Conservation (phyloP, 1,139 yeast genomes). For the Pichia sp. region DNA sequence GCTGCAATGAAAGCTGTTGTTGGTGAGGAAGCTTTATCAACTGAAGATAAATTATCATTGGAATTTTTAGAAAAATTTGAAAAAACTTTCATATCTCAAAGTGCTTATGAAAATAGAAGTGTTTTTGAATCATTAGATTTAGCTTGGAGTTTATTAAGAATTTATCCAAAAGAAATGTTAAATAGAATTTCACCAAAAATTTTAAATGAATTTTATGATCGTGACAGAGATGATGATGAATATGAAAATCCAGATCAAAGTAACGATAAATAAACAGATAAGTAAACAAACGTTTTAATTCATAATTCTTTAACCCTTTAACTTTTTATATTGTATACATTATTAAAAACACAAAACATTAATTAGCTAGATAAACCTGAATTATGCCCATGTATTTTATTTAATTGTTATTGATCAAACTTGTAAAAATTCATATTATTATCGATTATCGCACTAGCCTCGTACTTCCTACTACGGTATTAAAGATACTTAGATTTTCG, state of each 20-base stretch:
- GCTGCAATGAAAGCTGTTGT: conserved; percentile 99
- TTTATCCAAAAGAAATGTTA: conserved; percentile 96
- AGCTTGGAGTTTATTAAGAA: conserved; percentile 97
- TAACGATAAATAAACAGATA: neutral
- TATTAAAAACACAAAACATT: no score
- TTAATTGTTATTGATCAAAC: no score
- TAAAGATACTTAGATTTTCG: no score
- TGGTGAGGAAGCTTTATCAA: conserved; percentile 98
- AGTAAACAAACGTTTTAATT: no score
- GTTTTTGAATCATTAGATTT: conserved; percentile 93
- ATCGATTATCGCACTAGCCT: no score
- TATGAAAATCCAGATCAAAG: conserved; percentile 26
- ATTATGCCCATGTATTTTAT: no score
- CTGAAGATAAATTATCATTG: conserved; percentile 92
- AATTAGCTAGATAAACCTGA: no score
- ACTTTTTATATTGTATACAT: no score
- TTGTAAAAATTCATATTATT: no score
- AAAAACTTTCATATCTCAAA: conserved; percentile 89
- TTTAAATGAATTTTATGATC: conserved; percentile 87
- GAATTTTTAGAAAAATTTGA: conserved; percentile 98
- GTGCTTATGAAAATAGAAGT: conserved; percentile 91
- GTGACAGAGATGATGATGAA: conserved; percentile 64
- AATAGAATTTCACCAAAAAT: conserved; percentile 98
- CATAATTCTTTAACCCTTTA: no score
- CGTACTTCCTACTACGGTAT: no score